phyloP scores from a whole-genome alignment of 2,329 filamentous ascomycete genomes.

The Calonectria pseudoreteaudii region DNA sequence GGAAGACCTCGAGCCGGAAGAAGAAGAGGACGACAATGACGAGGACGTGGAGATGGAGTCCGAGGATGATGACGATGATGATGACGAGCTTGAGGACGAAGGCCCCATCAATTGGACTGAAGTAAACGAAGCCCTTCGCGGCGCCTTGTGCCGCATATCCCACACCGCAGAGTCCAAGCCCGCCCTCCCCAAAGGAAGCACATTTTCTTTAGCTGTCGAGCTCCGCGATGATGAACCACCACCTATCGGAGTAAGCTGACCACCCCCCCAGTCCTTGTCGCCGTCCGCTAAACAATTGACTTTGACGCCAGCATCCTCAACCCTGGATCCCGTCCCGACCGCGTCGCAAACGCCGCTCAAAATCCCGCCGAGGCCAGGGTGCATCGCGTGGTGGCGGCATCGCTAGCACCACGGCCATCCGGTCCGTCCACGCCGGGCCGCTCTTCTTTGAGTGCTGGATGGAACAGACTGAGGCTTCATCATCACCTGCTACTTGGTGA shows the following conservation, averaged over 20 bases:
- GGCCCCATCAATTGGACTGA: conserved; percentile 64
- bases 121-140: conserved; percentile 79
- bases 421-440: conserved; percentile 67
- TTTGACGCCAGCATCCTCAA: conserved; percentile 63
- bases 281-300: background rate
- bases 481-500: background rate
- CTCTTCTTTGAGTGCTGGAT: conserved; percentile 76
- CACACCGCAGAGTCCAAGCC: conserved; percentile 68
- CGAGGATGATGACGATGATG: conserved; percentile 38
- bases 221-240: conserved; percentile 70
- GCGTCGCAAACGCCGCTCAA: conserved; percentile 54
- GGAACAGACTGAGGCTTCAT: conserved; percentile 51
- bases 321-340: conserved; percentile 70
- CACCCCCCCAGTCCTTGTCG: background rate
- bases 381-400: conserved; percentile 45
- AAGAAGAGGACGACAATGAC: conserved; percentile 18
- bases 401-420: conserved; percentile 60
- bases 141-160: conserved; percentile 72
- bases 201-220: conserved; percentile 82
- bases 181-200: conserved; percentile 72
- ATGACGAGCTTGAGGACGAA: conserved; percentile 42
- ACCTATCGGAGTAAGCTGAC: conserved; percentile 66
- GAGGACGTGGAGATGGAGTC: background rate
- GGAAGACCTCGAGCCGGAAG: conserved; percentile 33
- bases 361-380: conserved; percentile 44